Evolutionary conservation across 441 rosid species (phyloP), one percentile per base, ranked within the genome.

Genomic region (Adansonia gregorii): DNA sequence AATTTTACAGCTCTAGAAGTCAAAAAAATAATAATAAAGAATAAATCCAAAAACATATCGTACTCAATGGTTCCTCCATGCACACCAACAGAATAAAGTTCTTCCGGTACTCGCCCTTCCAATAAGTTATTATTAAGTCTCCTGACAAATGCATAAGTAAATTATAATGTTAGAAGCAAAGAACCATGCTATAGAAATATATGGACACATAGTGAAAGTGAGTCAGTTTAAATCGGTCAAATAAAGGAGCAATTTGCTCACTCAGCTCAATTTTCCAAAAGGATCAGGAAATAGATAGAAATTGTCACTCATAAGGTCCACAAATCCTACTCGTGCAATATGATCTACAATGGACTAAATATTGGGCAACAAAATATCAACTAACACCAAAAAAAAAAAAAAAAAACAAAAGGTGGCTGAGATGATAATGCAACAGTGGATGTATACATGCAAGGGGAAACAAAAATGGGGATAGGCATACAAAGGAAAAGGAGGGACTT

Each of bases 1-100:
- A 35, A 31, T 6, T 14, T 14, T 15, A 35, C 9, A 64, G 68
- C 68, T 64, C 20, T 35, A 10, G 9, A 67, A n/a, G 31, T 43
- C 9, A 72, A 52, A 8, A 54, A 6, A 71, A 24, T 14, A 9
- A 66, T 55, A 31, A 27, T 61, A 56, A 49, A 74, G 52, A 39
- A 20, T 14, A 46, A 27, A 76, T 9, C 11, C 41, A 72, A 51
- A 55, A 55, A 46, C 45, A 39, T 19, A 73, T 86, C 98, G n/a
- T 90, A 96, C 99, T 96, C 94, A 31, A 96, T 90, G 43, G 86
- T 87, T 79, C 99, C 99, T 75, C 99, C 99, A 72, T 90, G 98
- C 82, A 96, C 90, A 80, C 95, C 94, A 83, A 96, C 87, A 70
- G 96, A 85, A 84, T 88, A 96, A 69, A 96, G 87, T 75, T 90